A percentile compares a stretch with the other conserved stretches of the same genome.
These are phyloP conservation scores for Phytophthora colocasiae DNA, from an alignment of 352 stramenopile species.

Conservation along the genomic window DNA sequence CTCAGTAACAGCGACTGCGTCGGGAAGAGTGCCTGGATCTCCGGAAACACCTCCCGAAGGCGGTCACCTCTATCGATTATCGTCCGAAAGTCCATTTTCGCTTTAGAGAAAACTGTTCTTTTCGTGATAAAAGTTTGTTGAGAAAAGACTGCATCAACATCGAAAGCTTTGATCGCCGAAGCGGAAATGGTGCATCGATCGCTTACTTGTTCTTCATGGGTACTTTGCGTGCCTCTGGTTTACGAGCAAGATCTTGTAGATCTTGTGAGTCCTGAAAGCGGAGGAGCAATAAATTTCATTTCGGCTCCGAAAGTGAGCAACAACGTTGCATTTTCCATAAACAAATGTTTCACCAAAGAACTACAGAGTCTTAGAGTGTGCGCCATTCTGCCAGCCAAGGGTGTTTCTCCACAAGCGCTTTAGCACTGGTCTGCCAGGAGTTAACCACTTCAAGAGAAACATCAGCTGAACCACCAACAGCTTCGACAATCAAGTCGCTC, in stretches of 20 bases:
- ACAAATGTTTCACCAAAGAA: constrained; percentile 1
- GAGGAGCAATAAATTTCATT: constrained; percentile 34
- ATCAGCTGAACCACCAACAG: constrained; percentile 24
- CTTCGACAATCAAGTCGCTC: constrained; percentile 68
- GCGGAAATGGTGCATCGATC: constrained; percentile 59
- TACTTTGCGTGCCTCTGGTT: constrained; percentile 99
- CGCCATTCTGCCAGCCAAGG: constrained; percentile 85
- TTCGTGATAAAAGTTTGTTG: too few relatives aligned
- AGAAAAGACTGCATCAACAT: too few relatives aligned
- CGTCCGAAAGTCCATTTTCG: too few relatives aligned
- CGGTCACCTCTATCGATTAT: too few relatives aligned
- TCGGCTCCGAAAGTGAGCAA: too few relatives aligned
- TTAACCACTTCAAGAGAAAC: constrained; percentile 46
- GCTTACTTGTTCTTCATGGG: constrained; percentile 98
- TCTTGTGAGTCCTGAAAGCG: constrained; percentile 29
- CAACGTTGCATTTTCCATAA: too few relatives aligned
- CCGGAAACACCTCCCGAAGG: too few relatives aligned
- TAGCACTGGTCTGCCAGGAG: constrained; percentile 59
- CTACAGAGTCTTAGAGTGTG: constrained; percentile 54
- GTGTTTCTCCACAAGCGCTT: constrained; percentile 44
- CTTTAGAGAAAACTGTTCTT: too few relatives aligned
- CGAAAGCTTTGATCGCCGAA: too few relatives aligned
- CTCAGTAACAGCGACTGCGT: too few relatives aligned
- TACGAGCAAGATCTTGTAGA: constrained; percentile 96
- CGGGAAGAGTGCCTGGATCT: too few relatives aligned